phyloP scores from a whole-genome alignment of 2,329 filamentous ascomycete genomes.

The Teratosphaeria epicoccoides region DNA sequence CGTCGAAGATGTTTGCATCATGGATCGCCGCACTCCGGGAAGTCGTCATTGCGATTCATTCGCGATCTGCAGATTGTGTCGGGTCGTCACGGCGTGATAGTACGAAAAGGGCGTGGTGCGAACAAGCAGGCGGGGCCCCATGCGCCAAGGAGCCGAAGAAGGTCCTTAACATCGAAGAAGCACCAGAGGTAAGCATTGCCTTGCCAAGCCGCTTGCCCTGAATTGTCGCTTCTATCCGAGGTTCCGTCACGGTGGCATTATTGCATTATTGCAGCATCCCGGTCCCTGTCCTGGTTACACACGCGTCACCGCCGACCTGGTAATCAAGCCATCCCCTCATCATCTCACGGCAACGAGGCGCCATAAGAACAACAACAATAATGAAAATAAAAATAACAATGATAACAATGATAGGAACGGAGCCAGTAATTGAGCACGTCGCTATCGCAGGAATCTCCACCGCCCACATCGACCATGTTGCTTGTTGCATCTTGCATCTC shows the following conservation, averaged over 20 bases:
- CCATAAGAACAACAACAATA: too few relatives aligned
- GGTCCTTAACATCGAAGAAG: too few relatives aligned
- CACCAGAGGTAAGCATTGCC: background rate
- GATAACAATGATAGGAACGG: too few relatives aligned
- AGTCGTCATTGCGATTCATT: background rate
- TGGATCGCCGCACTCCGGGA: conserved; percentile 11
- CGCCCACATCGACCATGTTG: too few relatives aligned
- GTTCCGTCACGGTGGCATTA: background rate
- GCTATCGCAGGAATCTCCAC: background rate
- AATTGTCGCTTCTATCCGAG: background rate
- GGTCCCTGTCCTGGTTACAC: background rate
- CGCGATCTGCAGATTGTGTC: background rate
- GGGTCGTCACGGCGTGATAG: background rate
- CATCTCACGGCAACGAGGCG: background rate
- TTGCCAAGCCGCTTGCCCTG: background rate
- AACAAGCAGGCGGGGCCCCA: too few relatives aligned
- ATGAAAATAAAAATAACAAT: too few relatives aligned
- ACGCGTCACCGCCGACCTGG: background rate
- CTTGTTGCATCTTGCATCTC: background rate
- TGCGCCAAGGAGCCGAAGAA: too few relatives aligned
- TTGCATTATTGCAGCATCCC: background rate
- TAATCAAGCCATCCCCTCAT: background rate
- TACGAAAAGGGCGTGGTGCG: background rate
- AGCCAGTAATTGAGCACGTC: background rate
- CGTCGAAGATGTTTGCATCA: conserved; percentile 18